Percentiles rank a stretch among this genome's conserved stretches.
Evolutionary conservation across 2,329 filamentous ascomycete genomes (phyloP).

Genomic region (Curvularia sp.): DNA sequence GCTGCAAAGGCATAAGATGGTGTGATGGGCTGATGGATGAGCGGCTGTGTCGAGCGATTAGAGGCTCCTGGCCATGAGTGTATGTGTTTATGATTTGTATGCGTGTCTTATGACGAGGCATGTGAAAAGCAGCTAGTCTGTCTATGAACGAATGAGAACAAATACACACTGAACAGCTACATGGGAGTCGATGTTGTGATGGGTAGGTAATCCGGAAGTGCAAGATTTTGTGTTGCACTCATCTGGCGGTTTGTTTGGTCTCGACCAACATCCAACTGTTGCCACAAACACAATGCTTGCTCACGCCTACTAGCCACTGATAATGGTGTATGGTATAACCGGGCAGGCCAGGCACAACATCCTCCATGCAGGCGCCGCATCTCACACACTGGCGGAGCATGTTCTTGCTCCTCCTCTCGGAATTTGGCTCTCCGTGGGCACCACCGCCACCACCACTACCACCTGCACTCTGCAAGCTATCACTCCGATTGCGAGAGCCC

Average conservation of each 20-base stretch:
- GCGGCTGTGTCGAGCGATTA: slow-evolving; percentile 3
- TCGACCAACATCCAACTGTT: slow-evolving; percentile 48
- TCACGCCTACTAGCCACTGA: slow-evolving; percentile 48
- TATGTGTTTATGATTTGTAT: slow-evolving; percentile 17
- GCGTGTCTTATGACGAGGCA: slow-evolving; percentile 24
- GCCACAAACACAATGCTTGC: slow-evolving; percentile 51
- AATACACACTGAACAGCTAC: slow-evolving; percentile 5
- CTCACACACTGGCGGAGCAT: slow-evolving; percentile 53
- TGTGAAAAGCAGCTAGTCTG: slow-evolving; percentile 29
- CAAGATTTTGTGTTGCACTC: not conserved
- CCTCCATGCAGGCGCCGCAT: slow-evolving; percentile 58
- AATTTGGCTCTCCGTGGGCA: slow-evolving; percentile 3
- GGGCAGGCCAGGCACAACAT: slow-evolving; percentile 46
- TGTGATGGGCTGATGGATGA: slow-evolving; percentile 3
- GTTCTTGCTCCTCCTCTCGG: slow-evolving; percentile 28
- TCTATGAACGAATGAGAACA: slow-evolving; percentile 32
- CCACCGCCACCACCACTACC: not conserved
- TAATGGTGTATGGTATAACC: slow-evolving; percentile 43
- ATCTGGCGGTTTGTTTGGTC: slow-evolving; percentile 30
- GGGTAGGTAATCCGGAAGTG: not conserved
- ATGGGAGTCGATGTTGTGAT: not conserved
- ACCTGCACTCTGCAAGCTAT: slow-evolving; percentile 29
- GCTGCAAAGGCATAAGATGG: slow-evolving; percentile 72
- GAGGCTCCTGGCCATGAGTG: slow-evolving; percentile 7
- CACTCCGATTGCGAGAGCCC: slow-evolving; percentile 28